Evolutionary conservation across 2,329 filamentous ascomycete species (phyloP).

Genomic region (Catunica adiposa): DNA sequence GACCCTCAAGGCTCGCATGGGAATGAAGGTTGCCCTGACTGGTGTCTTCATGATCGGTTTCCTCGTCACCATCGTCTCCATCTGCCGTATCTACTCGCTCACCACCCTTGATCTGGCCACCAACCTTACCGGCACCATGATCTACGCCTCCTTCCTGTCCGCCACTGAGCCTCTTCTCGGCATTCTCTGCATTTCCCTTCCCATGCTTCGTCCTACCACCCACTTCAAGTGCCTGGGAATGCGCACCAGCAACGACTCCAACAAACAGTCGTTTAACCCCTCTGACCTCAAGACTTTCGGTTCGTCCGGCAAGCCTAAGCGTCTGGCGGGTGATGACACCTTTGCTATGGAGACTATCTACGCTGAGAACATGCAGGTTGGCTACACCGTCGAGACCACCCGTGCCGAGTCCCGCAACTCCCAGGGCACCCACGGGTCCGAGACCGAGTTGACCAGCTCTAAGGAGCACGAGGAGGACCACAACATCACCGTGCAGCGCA

Average conservation of each 20-base stretch:
- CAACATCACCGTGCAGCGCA: conserved; percentile 13
- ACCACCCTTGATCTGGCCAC: conserved; percentile 17
- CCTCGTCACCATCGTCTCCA: conserved; percentile 17
- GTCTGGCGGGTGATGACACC: conserved; percentile 2
- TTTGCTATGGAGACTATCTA: conserved; percentile 14
- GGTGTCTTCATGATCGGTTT: conserved; percentile 20
- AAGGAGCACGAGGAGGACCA: conserved; percentile 7
- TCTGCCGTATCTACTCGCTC: conserved; percentile 17
- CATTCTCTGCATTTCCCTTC: conserved; percentile 17
- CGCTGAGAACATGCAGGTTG: conserved; percentile 13
- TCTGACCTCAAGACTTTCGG: conserved; percentile 11
- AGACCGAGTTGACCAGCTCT: conserved; percentile 7
- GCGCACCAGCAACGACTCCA: conserved; percentile 5
- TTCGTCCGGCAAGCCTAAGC: conserved; percentile 7
- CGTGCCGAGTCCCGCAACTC: conserved; percentile 13
- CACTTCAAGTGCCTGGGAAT: conserved; percentile 10
- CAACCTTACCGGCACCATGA: conserved; percentile 17
- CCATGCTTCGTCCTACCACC: conserved; percentile 17
- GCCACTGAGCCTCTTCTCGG: conserved; percentile 16
- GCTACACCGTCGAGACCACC: conserved; percentile 8
- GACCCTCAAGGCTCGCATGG: conserved; percentile 21
- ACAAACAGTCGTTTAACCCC: conserved; percentile 5
- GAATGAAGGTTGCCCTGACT: conserved; percentile 20
- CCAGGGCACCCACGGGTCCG: conserved; percentile 10
- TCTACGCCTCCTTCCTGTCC: conserved; percentile 18